A percentile compares a stretch with the other conserved stretches of the same genome.
Evolutionary conservation across 257 asterid species (phyloP).

Genomic region (Capsicum rhomboideum): DNA sequence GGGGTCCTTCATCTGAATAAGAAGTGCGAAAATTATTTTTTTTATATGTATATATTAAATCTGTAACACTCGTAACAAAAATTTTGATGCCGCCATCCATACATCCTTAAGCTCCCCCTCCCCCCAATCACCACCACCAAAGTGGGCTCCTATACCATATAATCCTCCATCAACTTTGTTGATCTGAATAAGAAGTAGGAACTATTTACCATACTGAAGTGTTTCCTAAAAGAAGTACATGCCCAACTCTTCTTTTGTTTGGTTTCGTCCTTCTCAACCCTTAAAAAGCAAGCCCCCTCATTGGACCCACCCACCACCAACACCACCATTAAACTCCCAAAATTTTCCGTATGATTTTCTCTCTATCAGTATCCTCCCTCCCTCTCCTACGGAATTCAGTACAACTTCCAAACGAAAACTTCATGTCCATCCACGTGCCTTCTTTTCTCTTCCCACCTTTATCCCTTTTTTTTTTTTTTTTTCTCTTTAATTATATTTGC

Average conservation of each 20-base stretch:
- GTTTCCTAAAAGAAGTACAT: background rate
- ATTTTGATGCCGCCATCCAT: too few relatives aligned
- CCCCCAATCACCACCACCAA: too few relatives aligned
- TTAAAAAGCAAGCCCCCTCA: background rate
- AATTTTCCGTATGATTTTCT: slow-evolving; percentile 2
- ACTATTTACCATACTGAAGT: background rate
- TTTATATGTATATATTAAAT: too few relatives aligned
- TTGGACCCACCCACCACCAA: background rate
- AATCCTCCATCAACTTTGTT: background rate
- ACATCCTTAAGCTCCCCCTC: background rate
- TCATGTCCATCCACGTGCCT: background rate
- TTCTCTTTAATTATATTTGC: background rate
- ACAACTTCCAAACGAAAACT: background rate
- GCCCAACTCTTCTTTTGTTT: background rate
- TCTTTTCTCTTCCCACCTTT: background rate
- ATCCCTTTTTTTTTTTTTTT: background rate
- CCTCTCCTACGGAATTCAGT: background rate
- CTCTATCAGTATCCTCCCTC: background rate
- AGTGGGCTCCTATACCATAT: background rate
- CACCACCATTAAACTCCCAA: background rate
- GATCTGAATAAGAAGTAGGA: background rate
- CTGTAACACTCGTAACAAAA: too few relatives aligned
- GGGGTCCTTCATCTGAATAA: too few relatives aligned
- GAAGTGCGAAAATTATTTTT: too few relatives aligned
- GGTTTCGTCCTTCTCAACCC: background rate